phyloP scores from a whole-genome alignment of 306 rosid genomes.

The Potentilla sterilis region DNA sequence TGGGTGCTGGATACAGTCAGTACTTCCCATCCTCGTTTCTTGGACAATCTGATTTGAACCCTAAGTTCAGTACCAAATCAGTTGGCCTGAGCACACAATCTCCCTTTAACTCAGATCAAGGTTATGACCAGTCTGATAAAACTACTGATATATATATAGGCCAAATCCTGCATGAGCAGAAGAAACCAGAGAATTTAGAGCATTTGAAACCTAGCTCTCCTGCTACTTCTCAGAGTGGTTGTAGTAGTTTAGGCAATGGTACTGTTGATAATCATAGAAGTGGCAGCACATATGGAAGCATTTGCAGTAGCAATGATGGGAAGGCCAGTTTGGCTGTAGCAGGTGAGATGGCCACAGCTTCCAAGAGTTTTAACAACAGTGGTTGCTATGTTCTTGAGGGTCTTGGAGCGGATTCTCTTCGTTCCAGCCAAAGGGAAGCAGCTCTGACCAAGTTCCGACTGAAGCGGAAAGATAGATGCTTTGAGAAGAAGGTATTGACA shows the following conservation, averaged over 20 bases:
- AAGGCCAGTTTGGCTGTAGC: constrained; percentile 30
- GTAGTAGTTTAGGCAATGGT: constrained; percentile 36
- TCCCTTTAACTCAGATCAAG: constrained; percentile 43
- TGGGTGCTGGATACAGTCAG: constrained; percentile 25
- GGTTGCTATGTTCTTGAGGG: constrained; percentile 31
- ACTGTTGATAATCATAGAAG: constrained; percentile 22
- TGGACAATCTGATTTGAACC: constrained; percentile 33
- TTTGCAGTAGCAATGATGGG: constrained; percentile 43
- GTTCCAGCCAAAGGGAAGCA: constrained; percentile 63
- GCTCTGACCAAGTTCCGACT: constrained; percentile 62
- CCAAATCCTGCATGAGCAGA: constrained; percentile 27
- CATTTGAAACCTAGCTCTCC: constrained; percentile 39
- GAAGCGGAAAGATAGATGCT: constrained; percentile 73
- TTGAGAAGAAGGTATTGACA: constrained; percentile 60
- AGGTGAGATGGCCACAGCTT: constrained; percentile 25
- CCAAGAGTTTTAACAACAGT: constrained; percentile 31
- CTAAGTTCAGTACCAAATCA: constrained; percentile 30
- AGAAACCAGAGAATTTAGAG: constrained; percentile 26
- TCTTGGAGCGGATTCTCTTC: constrained; percentile 34
- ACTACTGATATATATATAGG: constrained; percentile 26
- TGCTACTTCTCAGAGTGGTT: constrained; percentile 33
- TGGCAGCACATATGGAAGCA: constrained; percentile 37
- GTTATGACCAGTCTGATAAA: constrained; percentile 32
- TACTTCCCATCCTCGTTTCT: constrained; percentile 36
- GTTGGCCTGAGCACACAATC: constrained; percentile 36